Evolutionary conservation across 768 basidiomycete genomes (phyloP).

Genomic region (Tulasnella sp.): DNA sequence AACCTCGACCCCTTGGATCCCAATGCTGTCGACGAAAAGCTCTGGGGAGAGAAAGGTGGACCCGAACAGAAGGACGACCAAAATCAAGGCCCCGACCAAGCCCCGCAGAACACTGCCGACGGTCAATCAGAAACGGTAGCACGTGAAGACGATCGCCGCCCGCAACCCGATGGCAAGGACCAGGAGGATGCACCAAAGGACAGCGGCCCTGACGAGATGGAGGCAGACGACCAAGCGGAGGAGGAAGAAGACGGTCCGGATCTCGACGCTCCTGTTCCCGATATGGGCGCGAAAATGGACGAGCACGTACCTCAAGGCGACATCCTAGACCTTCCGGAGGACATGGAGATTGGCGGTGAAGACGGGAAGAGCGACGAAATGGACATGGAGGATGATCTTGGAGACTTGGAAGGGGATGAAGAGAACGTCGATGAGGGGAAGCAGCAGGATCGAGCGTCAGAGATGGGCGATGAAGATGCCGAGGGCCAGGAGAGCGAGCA

Average conservation of each 20-base stretch:
- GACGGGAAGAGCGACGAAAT: constrained; percentile 33
- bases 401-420: constrained; percentile 31
- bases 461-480: constrained; percentile 33
- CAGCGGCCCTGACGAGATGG: constrained; percentile 33
- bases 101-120: constrained; percentile 59
- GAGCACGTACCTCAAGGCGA: constrained; percentile 74
- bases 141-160: constrained; percentile 56
- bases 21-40: constrained; percentile 85
- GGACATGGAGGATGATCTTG: constrained; percentile 35
- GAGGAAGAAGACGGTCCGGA: constrained; percentile 44
- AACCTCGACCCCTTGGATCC: constrained; percentile 81
- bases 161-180: constrained; percentile 38
- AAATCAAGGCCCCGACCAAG: constrained; percentile 39
- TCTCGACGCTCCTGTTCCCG: constrained; percentile 48
- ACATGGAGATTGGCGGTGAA: constrained; percentile 56
- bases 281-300: constrained; percentile 53
- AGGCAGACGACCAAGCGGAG: constrained; percentile 38
- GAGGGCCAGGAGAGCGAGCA: constrained; percentile 40
- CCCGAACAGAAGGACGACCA: constrained; percentile 38
- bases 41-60: constrained; percentile 85
- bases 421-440: constrained; percentile 22
- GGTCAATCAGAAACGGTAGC: constrained; percentile 62
- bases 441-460: background rate
- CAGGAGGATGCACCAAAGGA: constrained; percentile 34
- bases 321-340: constrained; percentile 84